Evolutionary conservation across 805 yeast species (phyloP).

Genomic region (Starmerella khaoyaiensis): DNA sequence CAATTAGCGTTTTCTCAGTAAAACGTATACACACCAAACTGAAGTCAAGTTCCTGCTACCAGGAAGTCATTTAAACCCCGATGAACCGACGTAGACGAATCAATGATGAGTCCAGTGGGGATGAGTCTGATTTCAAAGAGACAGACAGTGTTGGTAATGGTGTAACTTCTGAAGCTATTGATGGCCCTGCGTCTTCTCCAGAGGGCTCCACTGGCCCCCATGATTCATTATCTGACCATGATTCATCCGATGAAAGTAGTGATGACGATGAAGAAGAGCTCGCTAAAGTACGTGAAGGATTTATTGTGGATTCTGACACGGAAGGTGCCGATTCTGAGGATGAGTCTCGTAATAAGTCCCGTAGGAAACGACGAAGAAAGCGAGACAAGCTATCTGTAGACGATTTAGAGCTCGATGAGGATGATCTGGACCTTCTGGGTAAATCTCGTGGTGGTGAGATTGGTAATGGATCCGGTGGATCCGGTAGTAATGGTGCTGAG

Average conservation of each 20-base stretch:
- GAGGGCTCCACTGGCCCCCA: constrained; percentile 17
- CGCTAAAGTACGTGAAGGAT: constrained; percentile 72
- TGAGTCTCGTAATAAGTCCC: constrained; percentile 12
- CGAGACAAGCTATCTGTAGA: constrained; percentile 16
- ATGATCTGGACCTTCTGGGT: constrained; percentile 77
- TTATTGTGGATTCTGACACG: constrained; percentile 86
- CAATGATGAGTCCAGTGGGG: constrained; percentile 22
- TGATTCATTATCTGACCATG: constrained; percentile 65
- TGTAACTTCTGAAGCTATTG: background rate
- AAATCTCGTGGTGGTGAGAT: constrained; percentile 23
- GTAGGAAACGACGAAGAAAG: constrained; percentile 16
- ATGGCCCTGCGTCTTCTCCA: background rate
- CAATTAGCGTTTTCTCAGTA: no score
- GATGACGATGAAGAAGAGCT: constrained; percentile 89
- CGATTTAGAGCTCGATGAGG: constrained; percentile 61
- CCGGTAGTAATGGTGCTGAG: constrained; percentile 25
- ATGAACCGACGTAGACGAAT: constrained; percentile 20
- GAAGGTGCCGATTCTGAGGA: constrained; percentile 35
- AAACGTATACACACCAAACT: background rate
- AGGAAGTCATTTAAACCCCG: no score
- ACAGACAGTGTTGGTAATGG: no score
- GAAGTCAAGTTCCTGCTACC: constrained; percentile 3
- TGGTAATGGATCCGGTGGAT: constrained; percentile 22
- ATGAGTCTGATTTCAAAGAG: constrained; percentile 8
- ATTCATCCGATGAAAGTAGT: constrained; percentile 42